Percentiles rank a stretch among this genome's conserved stretches.
These are phyloP conservation scores for Coemansia sp. DNA, from an alignment of 192 early-diverging fungal genomes.

Conservation along the genomic window DNA sequence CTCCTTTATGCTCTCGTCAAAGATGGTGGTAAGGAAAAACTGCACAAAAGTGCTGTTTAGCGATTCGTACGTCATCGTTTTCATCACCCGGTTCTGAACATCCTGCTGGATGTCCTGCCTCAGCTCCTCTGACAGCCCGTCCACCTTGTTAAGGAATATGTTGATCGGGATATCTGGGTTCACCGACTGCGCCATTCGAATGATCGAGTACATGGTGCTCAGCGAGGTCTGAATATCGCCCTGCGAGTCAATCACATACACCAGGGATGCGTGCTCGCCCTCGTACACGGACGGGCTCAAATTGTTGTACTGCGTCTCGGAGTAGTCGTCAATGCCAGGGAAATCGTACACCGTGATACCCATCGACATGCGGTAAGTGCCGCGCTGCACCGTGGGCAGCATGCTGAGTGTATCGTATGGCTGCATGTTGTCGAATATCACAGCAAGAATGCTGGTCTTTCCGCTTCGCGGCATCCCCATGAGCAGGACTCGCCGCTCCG, in stretches of 20 bases:
- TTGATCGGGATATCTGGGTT: slow-evolving; percentile 88
- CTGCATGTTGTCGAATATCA: slow-evolving; percentile 33
- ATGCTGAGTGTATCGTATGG: slow-evolving; percentile 39
- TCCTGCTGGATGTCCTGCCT: slow-evolving; percentile 96
- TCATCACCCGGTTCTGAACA: slow-evolving; percentile 86
- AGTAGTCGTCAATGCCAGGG: slow-evolving; percentile 83
- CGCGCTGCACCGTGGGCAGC: slow-evolving; percentile 35
- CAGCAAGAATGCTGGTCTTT: slow-evolving; percentile 45
- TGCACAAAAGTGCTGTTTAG: slow-evolving; percentile 73
- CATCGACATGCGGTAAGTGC: slow-evolving; percentile 29
- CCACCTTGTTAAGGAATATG: slow-evolving; percentile 96
- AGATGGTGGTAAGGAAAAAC: slow-evolving; percentile 91
- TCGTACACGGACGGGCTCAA: slow-evolving; percentile 63
- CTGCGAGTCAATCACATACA: slow-evolving; percentile 96
- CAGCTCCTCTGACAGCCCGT: slow-evolving; percentile 92
- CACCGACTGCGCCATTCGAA: slow-evolving; percentile 70
- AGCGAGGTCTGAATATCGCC: slow-evolving; percentile 85
- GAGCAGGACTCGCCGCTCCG: slow-evolving; percentile 45
- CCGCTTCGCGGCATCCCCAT: slow-evolving; percentile 53
- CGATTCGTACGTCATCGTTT: slow-evolving; percentile 77
- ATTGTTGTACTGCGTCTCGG: slow-evolving; percentile 59
- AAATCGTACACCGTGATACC: slow-evolving; percentile 78
- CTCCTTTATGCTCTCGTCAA: slow-evolving; percentile 91
- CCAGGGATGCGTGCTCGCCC: slow-evolving; percentile 70
- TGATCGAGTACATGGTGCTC: slow-evolving; percentile 66